Evolutionary conservation across 352 stramenopile species (phyloP), one percentile per base, ranked within the genome.

Genomic region (Blastocystis sp.): DNA sequence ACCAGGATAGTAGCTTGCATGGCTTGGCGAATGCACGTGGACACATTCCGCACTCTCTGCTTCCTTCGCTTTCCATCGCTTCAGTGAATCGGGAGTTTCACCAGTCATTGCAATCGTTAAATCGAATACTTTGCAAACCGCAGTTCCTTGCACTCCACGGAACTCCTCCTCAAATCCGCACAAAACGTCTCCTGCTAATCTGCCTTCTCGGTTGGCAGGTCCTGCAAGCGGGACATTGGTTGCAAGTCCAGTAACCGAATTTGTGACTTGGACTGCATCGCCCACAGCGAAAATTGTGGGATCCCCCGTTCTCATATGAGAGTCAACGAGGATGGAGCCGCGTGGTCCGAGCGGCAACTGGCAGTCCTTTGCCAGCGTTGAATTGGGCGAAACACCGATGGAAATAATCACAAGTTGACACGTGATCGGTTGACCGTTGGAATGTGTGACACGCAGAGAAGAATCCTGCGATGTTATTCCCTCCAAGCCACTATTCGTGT

Each of bases 1-100:
- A 43, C 92, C 92, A 47, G 92, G 92, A 87, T 91, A 94, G 66
- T 93, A 94, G 1, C 90, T 91, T 30, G 92, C 92, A 87, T 93
- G 92, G 63, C 64, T 90, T 34, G 90, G 90, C 41, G 91, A 90
- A 81, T 93, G 91, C 30, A 93, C 90, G 66, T 93, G 91, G 3
- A 78, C 66, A 47, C 65, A 55, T 26, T 47, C 64, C 37, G 45
- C 45, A 41, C 45, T 47, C 9, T 75, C 64, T 24, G 64, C 34
- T 8, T 43, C 45, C 64, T 47, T 75, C 24, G 64, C 64, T 26
- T 75, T 75, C 64, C 7, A 59, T 4, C 68, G 43, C 9, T n/a
- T 54, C 50, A 59, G 50, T n/a, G 50, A 59, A 2, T 13, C 66
- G 39, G 66, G 66, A 56, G 93, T 94, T 76, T 93, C 81, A 41